Percentiles rank a stretch among this genome's conserved stretches.
Conservation (phyloP, 352 stramenopile species). For the Phytophthora macrochlamydospora region DNA sequence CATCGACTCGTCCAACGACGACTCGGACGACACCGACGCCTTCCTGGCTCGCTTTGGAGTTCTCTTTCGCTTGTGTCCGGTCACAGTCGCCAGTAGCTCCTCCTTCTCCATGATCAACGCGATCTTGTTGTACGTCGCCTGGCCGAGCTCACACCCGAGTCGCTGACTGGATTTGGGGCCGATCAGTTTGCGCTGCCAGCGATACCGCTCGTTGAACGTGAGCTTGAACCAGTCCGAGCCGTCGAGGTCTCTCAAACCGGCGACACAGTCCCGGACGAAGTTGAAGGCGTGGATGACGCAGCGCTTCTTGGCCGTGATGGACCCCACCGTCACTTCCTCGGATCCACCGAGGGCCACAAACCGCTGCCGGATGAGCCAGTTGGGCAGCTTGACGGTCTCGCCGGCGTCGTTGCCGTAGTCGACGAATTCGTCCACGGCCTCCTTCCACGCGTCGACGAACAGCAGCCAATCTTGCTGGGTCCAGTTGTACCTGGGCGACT, state of each 20-base stretch:
- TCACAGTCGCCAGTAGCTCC: constrained; percentile 31
- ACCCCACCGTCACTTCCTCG: constrained; percentile 35
- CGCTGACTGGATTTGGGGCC: constrained; percentile 41
- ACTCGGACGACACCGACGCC: constrained; percentile 31
- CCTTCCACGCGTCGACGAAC: constrained; percentile 42
- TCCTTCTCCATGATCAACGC: constrained; percentile 37
- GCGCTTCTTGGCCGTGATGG: constrained; percentile 43
- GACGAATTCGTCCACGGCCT: constrained; percentile 43
- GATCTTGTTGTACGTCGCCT: constrained; percentile 33
- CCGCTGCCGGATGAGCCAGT: constrained; percentile 48
- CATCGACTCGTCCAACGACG: constrained; percentile 10
- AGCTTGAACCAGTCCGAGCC: constrained; percentile 42
- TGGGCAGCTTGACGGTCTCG: constrained; percentile 47
- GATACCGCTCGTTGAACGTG: constrained; percentile 35
- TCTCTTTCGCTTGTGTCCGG: constrained; percentile 34
- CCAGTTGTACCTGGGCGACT: constrained; percentile 20
- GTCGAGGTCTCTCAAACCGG: constrained; percentile 26
- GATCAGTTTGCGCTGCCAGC: constrained; percentile 34
- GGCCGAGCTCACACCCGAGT: constrained; percentile 38
- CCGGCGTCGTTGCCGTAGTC: constrained; percentile 30
- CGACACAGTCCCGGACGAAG: constrained; percentile 39
- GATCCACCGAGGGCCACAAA: constrained; percentile 35
- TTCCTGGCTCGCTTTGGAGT: constrained; percentile 25
- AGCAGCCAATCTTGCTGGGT: constrained; percentile 28
- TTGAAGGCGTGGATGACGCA: constrained; percentile 43